phyloP scores from a whole-genome alignment of 2,329 filamentous ascomycete genomes.

The Calonectria hawksworthii region DNA sequence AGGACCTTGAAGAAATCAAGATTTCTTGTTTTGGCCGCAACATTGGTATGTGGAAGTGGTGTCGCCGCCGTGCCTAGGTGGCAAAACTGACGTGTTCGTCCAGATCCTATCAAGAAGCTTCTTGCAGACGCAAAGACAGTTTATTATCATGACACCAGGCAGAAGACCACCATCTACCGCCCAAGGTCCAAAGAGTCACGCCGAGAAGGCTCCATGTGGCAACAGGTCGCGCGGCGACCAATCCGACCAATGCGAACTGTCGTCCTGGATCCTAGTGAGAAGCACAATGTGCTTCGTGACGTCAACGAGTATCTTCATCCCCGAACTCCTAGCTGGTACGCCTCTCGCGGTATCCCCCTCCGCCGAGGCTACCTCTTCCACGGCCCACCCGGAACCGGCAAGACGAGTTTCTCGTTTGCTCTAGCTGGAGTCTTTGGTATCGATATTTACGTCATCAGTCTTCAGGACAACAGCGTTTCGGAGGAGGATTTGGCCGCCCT shows the following conservation, averaged over 20 bases:
- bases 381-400: slow-evolving; percentile 81
- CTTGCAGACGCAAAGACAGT: slow-evolving; percentile 66
- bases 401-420: slow-evolving; percentile 77
- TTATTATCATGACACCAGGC: slow-evolving; percentile 66
- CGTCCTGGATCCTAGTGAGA: slow-evolving; percentile 77
- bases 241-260: slow-evolving; percentile 82
- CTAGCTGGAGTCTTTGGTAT: slow-evolving; percentile 76
- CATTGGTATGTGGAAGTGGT: slow-evolving; percentile 41
- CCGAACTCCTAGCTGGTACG: slow-evolving; percentile 79
- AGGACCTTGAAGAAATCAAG: slow-evolving; percentile 65
- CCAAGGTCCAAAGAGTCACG: slow-evolving; percentile 62
- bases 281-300: slow-evolving; percentile 75
- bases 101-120: slow-evolving; percentile 68
- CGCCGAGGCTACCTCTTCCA: slow-evolving; percentile 84
- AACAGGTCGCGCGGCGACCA: slow-evolving; percentile 72
- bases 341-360: slow-evolving; percentile 81
- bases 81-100: background rate
- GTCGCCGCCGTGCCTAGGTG: background rate
- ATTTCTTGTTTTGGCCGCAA: slow-evolving; percentile 69
- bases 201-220: slow-evolving; percentile 65
- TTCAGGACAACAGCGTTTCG: slow-evolving; percentile 70
- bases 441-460: slow-evolving; percentile 73
- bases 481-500: slow-evolving; percentile 72
- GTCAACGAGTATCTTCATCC: slow-evolving; percentile 86
- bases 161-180: slow-evolving; percentile 71